Conservation (phyloP, 768 basidiomycete genomes). For the Boletales sp. region DNA sequence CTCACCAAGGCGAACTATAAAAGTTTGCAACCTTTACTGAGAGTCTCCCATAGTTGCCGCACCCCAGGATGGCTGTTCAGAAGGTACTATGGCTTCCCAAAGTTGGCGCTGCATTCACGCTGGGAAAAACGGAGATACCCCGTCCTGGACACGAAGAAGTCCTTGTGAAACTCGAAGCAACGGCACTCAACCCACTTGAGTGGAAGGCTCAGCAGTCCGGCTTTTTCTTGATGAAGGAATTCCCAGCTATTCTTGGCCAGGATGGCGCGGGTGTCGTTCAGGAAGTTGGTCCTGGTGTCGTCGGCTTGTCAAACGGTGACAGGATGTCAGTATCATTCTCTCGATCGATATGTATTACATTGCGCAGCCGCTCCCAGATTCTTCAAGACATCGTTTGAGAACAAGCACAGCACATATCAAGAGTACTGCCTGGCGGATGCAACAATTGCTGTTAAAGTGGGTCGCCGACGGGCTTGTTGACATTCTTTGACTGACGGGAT, state of each 20-base stretch:
- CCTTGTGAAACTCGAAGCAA: constrained; percentile 39
- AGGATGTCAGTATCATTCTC: constrained; percentile 8
- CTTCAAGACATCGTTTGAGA: constrained; percentile 9
- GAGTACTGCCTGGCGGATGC: constrained; percentile 19
- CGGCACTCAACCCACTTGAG: constrained; percentile 45
- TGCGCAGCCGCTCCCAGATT: not conserved
- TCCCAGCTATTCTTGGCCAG: constrained; percentile 33
- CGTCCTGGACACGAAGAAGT: constrained; percentile 40
- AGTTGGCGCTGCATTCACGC: constrained; percentile 7
- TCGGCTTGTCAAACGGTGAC: constrained; percentile 32
- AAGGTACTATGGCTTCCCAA: constrained; percentile 1
- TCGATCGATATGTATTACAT: no score
- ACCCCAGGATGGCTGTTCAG: no score
- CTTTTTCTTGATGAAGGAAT: constrained; percentile 27
- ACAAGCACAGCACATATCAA: constrained; percentile 17
- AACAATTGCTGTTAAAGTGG: constrained; percentile 14
- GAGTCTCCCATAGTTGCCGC: no score
- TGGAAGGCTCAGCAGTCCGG: constrained; percentile 11
- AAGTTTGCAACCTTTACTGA: no score
- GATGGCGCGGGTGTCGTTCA: constrained; percentile 39
- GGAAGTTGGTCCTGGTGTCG: constrained; percentile 35
- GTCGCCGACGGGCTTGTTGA: not conserved
- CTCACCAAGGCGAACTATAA: no score
- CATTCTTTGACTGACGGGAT: not conserved
- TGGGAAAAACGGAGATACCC: constrained; percentile 21